A percentile compares a stretch with the other conserved stretches of the same genome.
Evolutionary conservation across 768 basidiomycete genomes (phyloP).

Genomic region (Thelephora aurantiotincta): DNA sequence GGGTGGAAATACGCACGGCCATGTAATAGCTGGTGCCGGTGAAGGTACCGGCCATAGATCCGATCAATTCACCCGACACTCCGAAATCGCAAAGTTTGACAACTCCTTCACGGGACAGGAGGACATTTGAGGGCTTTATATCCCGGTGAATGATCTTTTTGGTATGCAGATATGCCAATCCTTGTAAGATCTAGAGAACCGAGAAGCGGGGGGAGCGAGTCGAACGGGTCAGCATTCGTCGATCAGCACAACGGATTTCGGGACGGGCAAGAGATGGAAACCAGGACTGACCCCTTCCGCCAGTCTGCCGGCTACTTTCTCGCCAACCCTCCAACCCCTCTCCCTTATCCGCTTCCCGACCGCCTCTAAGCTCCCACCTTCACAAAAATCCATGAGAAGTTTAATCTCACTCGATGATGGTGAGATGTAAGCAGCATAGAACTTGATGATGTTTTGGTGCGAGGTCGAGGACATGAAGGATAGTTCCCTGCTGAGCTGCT

Average conservation of each 20-base stretch:
- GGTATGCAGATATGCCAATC: constrained; percentile 86
- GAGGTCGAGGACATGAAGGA: constrained; percentile 76
- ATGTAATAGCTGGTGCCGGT: constrained; percentile 98
- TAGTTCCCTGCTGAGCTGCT: constrained; percentile 87
- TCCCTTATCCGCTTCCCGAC: constrained; percentile 78
- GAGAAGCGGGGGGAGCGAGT: constrained; percentile 4
- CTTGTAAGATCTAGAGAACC: constrained; percentile 56
- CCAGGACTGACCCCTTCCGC: constrained; percentile 69
- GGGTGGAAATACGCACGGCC: constrained; percentile 56
- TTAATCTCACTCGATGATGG: constrained; percentile 86
- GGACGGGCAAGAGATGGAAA: constrained; percentile 5
- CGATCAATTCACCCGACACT: constrained; percentile 90
- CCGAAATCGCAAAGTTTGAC: constrained; percentile 95
- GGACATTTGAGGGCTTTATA: constrained; percentile 88
- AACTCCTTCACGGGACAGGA: constrained; percentile 77
- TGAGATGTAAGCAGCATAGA: constrained; percentile 86
- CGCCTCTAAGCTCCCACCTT: constrained; percentile 82
- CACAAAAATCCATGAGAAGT: constrained; percentile 84
- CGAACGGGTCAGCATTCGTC: constrained; percentile 1
- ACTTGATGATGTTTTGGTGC: constrained; percentile 80
- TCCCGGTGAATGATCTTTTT: constrained; percentile 91
- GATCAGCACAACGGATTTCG: not conserved
- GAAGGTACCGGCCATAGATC: constrained; percentile 86
- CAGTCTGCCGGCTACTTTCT: constrained; percentile 81
- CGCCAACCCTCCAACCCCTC: constrained; percentile 64